phyloP scores from a whole-genome alignment of 305 asterid species.

The Solanum hybrid region DNA sequence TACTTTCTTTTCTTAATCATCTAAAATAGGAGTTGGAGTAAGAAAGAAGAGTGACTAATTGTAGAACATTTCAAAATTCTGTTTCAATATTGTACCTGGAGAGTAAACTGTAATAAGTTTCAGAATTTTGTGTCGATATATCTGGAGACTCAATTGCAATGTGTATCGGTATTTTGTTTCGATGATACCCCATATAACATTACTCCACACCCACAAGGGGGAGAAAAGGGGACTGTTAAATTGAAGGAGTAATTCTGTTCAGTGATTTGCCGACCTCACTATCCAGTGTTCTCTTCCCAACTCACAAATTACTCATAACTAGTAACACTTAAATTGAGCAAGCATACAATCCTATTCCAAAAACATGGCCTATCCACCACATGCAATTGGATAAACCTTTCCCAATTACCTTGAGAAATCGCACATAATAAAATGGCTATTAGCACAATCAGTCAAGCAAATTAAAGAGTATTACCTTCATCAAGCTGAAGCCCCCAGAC shows the following conservation, averaged over 20 bases:
- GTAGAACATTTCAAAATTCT: not conserved
- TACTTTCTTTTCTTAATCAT: not conserved
- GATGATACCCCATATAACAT: not conserved
- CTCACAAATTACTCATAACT: not conserved
- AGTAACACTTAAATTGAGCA: not conserved
- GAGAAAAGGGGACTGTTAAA: not conserved
- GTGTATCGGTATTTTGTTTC: not conserved
- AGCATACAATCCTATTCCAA: not conserved
- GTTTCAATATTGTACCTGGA: not conserved
- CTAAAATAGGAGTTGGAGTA: not conserved
- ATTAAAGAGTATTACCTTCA: slow-evolving; percentile 40
- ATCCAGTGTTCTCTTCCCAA: not conserved
- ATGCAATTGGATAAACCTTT: not conserved
- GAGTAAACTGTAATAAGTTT: not conserved
- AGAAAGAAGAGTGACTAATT: not conserved
- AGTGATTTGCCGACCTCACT: not conserved
- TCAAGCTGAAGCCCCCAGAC: slow-evolving; percentile 93
- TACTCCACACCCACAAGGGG: not conserved
- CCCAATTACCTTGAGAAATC: not conserved
- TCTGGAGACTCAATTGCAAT: not conserved
- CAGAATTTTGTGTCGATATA: not conserved
- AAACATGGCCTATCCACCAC: not conserved
- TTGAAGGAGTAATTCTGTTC: not conserved
- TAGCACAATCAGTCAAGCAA: not conserved
- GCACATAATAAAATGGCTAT: not conserved